phyloP scores from a whole-genome alignment of 1,284 basidiomycete genomes.

The Microbotryomycetes sp. region DNA sequence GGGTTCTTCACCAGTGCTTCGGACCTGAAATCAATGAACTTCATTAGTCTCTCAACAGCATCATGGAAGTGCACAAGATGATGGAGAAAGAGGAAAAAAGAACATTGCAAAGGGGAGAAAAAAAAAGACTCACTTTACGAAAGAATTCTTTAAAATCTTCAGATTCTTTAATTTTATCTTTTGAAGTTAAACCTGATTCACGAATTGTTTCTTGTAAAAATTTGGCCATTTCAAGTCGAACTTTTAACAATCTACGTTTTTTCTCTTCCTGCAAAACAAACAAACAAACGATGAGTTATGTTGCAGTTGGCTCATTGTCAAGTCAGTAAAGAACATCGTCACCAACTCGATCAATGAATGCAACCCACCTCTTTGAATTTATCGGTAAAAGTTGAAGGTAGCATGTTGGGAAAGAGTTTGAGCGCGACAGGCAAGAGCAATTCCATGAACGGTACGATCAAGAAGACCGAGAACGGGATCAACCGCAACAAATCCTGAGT shows the following conservation, averaged over 20 bases:
- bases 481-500: slow-evolving; percentile 87
- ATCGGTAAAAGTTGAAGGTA: slow-evolving; percentile 97
- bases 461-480: slow-evolving; percentile 89
- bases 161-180: slow-evolving; percentile 78
- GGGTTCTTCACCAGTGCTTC: slow-evolving; percentile 89
- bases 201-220: slow-evolving; percentile 96
- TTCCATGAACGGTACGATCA: slow-evolving; percentile 98
- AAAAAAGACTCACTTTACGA: slow-evolving; percentile 61
- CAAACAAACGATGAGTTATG: not conserved
- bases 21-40: slow-evolving; percentile 54
- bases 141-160: slow-evolving; percentile 99
- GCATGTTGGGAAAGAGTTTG: slow-evolving; percentile 97
- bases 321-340: slow-evolving; percentile 17
- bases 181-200: slow-evolving; percentile 79
- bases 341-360: not conserved
- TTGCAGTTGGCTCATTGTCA: not conserved
- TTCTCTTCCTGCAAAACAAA: slow-evolving; percentile 72
- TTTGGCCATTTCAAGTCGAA: slow-evolving; percentile 97
- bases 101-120: not conserved
- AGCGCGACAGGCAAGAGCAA: slow-evolving; percentile 92
- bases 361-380: slow-evolving; percentile 65
- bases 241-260: slow-evolving; percentile 86
- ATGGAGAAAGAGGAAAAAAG: not conserved
- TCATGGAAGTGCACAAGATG: not conserved
- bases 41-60: not conserved